phyloP scores from a whole-genome alignment of 768 basidiomycete species.

The Leccinum sublutescens region DNA sequence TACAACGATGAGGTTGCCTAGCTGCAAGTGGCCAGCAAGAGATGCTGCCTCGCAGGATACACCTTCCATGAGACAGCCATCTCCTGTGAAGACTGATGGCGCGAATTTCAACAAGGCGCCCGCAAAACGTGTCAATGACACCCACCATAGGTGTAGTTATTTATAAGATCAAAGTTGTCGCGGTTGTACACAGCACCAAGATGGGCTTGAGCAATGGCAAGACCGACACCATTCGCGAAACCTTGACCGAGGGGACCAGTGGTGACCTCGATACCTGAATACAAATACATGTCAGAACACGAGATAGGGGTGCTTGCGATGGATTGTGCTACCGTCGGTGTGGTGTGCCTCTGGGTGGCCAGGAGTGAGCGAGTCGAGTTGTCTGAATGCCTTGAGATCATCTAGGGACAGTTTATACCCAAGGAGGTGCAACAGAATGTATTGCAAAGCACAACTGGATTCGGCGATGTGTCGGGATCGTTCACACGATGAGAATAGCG shows the following conservation, averaged over 20 bases:
- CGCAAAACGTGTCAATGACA: neutral
- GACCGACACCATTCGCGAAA: conserved; percentile 88
- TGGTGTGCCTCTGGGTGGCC: conserved; percentile 85
- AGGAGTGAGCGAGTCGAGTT: conserved; percentile 85
- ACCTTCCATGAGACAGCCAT: conserved; percentile 98
- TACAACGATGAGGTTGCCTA: conserved; percentile 90
- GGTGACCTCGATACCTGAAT: conserved; percentile 78
- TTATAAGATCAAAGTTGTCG: conserved; percentile 74
- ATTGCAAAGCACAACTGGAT: conserved; percentile 86
- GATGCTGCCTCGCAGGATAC: conserved; percentile 90
- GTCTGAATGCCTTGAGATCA: conserved; percentile 92
- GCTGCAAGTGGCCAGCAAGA: conserved; percentile 89
- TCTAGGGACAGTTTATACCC: conserved; percentile 92
- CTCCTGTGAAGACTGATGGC: conserved; percentile 77
- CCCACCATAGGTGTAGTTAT: conserved; percentile 86
- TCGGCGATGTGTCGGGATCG: conserved; percentile 6
- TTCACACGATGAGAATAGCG: neutral
- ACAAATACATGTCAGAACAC: conserved; percentile 7
- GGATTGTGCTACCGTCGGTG: conserved; percentile 49
- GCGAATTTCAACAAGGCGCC: conserved; percentile 4
- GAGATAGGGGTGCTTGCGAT: conserved; percentile 1
- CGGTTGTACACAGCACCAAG: conserved; percentile 89
- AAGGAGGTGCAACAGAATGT: conserved; percentile 85
- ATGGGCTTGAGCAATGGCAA: conserved; percentile 92
- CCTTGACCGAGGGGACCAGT: conserved; percentile 97